Percentiles rank a stretch among this genome's conserved stretches.
These are phyloP conservation scores for Conticribra guillardii DNA, from an alignment of 108 stramenopile genomes.

Conservation along the genomic window DNA sequence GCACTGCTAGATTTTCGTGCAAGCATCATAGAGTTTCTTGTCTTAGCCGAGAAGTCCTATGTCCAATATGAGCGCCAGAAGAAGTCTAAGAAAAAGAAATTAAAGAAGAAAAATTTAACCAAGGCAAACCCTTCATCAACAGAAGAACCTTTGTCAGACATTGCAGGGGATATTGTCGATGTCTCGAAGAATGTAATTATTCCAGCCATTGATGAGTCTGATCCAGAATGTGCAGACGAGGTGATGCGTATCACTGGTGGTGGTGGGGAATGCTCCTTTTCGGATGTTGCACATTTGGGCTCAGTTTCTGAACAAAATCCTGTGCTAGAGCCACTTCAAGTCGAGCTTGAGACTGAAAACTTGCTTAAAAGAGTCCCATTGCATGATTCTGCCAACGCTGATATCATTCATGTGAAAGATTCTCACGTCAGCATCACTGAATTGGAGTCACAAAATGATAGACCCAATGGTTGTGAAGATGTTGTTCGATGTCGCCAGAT, in stretches of 20 bases:
- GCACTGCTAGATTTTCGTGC: constrained; percentile 68
- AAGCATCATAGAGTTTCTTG: constrained; percentile 49
- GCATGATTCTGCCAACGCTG: no score
- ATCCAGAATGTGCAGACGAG: constrained; percentile 14
- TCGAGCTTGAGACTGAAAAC: neutral
- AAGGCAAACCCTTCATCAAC: neutral
- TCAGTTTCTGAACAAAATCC: neutral
- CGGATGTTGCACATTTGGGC: constrained; percentile 2
- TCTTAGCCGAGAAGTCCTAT: constrained; percentile 48
- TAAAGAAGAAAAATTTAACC: constrained; percentile 16
- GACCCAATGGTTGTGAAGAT: no score
- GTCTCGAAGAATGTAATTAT: neutral
- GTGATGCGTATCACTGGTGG: constrained; percentile 45
- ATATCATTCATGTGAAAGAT: no score
- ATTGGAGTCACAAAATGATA: no score
- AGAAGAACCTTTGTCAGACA: no score
- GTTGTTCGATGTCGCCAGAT: no score
- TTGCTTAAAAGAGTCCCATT: no score
- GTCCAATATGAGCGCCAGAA: constrained; percentile 56
- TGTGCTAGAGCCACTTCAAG: neutral
- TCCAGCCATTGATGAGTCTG: neutral
- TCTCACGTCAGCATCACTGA: no score
- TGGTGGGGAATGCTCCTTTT: constrained; percentile 16
- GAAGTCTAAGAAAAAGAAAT: constrained; percentile 17
- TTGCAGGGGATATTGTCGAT: neutral